A percentile compares a stretch with the other conserved stretches of the same genome.
phyloP scores from a whole-genome alignment of 31 red algal genomes.

The Endocladia muricata region DNA sequence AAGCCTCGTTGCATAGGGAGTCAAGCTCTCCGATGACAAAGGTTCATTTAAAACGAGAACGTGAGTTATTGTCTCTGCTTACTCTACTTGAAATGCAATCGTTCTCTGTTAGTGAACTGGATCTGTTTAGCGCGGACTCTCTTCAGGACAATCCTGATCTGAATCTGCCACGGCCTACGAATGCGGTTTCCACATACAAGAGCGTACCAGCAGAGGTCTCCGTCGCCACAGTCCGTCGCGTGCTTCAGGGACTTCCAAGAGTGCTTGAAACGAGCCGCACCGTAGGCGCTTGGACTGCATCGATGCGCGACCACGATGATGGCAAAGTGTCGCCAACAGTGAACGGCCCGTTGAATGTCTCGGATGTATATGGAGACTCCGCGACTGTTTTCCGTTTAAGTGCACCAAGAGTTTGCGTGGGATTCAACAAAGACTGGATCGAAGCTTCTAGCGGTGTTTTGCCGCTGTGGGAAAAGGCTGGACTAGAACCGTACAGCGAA shows the following conservation, averaged over 20 bases:
- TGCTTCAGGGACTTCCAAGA: conserved; percentile 41
- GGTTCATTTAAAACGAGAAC: conserved; percentile 18
- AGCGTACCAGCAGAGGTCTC: conserved; percentile 21
- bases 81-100: conserved; percentile 50
- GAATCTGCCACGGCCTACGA: not conserved
- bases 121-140: conserved; percentile 13
- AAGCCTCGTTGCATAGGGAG: not conserved
- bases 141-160: not conserved
- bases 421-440: conserved; percentile 64
- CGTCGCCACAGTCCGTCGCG: conserved; percentile 33
- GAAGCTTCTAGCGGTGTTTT: conserved; percentile 56
- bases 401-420: conserved; percentile 58
- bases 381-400: conserved; percentile 39
- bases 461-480: conserved; percentile 69
- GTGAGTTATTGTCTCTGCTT: conserved; percentile 26
- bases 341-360: conserved; percentile 39
- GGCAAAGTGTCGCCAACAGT: not conserved
- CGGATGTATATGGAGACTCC: conserved; percentile 18
- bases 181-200: too few relatives aligned
- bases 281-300: conserved; percentile 23
- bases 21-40: not conserved
- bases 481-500: conserved; percentile 59
- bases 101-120: conserved; percentile 32
- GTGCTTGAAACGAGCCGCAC: conserved; percentile 36
- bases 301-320: conserved; percentile 4